Evolutionary conservation across 371 early-diverging fungal genomes (phyloP), one percentile per base, ranked within the genome.

Genomic region (Mucor velutinosus): DNA sequence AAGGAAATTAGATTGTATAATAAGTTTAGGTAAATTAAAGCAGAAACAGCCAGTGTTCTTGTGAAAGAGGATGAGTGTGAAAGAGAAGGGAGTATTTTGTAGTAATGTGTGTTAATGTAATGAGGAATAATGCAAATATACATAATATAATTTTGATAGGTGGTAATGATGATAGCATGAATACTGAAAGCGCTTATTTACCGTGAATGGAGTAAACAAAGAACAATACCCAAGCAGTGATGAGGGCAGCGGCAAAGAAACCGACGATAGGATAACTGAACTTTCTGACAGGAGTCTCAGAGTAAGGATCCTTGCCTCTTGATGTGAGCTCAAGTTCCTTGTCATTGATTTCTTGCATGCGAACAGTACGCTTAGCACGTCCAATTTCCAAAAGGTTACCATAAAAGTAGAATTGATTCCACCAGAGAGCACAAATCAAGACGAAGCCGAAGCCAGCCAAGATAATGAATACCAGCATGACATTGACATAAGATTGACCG

Each of bases 181-280:
- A 14, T 51, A 4, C 7, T n/a, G 27, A 29, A 7, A 7, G 30
- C 4, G 0, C 56, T 32, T 30, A 56, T 32, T 56, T 56, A 17
- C 56, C 55, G 7, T 63, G 68, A 25, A 71, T 73, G 29, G 80
- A 75, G 49, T 73, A 82, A 35, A 82, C 82, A 71, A 79, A 79
- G 74, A 82, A 82, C 7, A 82, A 65, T 6, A 82, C 80, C 82
- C 82, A 82, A 19, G 82, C 82, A 17, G 57, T 60, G 7, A 82
- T 25, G 29, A 75, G 47, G 37, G 67, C 69, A 39, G 70, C 62
- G 29, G 71, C 21, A 49, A 76, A 79, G 23, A 67, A 58, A 29
- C 67, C 76, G 17, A 77, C 57, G 27, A 71, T 67, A 23, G 69
- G 53, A 64, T 77, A 79, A 45, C 72, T 76, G 58, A 51, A 12